These are phyloP conservation scores for Dissophora ornata DNA, from an alignment of 192 early-diverging fungal genomes.

Conservation along the genomic window DNA sequence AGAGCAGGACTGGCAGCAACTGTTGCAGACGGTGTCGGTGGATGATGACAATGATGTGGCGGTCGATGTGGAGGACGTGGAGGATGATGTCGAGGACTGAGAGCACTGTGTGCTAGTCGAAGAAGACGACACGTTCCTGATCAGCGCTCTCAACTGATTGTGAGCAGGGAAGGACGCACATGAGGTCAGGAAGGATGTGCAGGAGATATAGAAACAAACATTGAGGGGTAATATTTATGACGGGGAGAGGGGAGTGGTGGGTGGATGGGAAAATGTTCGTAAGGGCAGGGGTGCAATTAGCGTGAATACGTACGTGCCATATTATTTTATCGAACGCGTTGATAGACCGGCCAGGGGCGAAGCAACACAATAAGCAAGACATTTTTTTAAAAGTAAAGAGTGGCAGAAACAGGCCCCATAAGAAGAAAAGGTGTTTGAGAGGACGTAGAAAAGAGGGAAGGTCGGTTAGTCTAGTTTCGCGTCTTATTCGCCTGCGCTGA, in stretches of 20 bases:
- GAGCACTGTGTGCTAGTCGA: constrained; percentile 3
- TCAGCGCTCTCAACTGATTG: constrained; percentile 32
- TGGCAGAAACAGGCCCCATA: too few species aligned
- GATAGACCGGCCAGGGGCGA: too few species aligned
- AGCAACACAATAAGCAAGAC: too few species aligned
- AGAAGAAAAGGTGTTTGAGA: too few species aligned
- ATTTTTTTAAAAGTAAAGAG: too few species aligned
- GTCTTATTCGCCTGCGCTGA: too few species aligned
- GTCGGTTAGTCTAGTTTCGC: too few species aligned
- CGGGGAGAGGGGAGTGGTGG: background rate
- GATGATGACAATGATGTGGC: background rate
- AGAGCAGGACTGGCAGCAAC: background rate
- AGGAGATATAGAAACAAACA: background rate
- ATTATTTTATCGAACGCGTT: too few species aligned
- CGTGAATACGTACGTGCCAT: too few species aligned
- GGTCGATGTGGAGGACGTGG: background rate
- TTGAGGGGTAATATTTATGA: background rate
- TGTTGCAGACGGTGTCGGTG: background rate
- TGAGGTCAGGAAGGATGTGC: background rate
- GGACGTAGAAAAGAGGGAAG: too few species aligned
- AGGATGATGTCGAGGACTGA: constrained; percentile 7
- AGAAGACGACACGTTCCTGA: constrained; percentile 38
- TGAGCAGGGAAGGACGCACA: background rate
- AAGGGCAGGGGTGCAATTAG: too few species aligned
- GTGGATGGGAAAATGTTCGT: too few species aligned